Base-by-base conservation (phyloP, 768 basidiomycete species). In the Boletellus ananiceps region DNA sequence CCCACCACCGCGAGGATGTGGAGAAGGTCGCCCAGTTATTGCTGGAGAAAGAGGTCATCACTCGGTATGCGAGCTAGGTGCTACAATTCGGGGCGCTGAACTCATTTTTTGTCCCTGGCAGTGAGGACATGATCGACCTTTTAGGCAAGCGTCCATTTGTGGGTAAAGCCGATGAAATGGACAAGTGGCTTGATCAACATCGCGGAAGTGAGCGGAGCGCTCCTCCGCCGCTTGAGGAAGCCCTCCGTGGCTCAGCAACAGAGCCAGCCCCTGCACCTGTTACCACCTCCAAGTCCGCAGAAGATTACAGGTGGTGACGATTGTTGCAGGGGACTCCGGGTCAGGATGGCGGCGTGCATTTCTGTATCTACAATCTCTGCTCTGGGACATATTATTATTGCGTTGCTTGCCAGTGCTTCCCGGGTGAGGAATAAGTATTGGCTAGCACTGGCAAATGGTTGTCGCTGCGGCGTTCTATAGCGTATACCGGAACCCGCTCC, bases 31-130 rank as follows among this genome's bases (percentile, higher is more conserved):
- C 96, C 0, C 76, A 86, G 66, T 69, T 90, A 31, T 73, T 99
- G 36, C 73, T 99, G n/a, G 83, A 92, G 69, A 95, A 93, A 72
- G 96, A 99, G 69, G 88, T 97, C 12, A 84, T 99, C 46, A 94
- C 90, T 37, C 82, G 95, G 88, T 92, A 68, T 36, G 81, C 59
- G 44, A 18, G 12, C 6, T 35, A 40, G 32, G 40, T 40, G 43
- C 21, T 42, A 21, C 8, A 4, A 13, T 37, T 14, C 42, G 35
- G 32, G 46, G 44, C 27, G 40, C 33, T 33, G 39, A 37, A 13
- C 31, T 27, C 18, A 14, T 29, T 27, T 18, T 29, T 50, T 19
- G 47, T 44, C 54, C 21, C 39, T 4, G 48, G 44, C 58, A 91
- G 90, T 44, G 88, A 90, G 77, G 88, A 92, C 62, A 93, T 93